Evolutionary conservation across 2,329 filamentous ascomycete species (phyloP), one percentile per base, ranked within the genome.

Genomic region (Coniella vitis): DNA sequence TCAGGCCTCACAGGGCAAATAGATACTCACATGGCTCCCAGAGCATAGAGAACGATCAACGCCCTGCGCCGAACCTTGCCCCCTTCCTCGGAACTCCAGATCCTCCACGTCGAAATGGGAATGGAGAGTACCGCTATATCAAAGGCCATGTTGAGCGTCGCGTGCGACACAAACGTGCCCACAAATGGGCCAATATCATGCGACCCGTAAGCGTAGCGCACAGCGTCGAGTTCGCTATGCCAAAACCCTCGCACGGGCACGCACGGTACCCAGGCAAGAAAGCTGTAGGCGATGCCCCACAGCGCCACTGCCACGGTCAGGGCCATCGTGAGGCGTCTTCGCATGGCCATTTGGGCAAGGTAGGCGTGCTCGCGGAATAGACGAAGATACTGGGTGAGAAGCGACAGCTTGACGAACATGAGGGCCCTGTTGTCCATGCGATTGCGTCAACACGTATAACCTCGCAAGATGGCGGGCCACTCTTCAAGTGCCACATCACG

Each of bases 311-410:
- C 31, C 12, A 29, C 45, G 20, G 59, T 55, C 9, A 57, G 47
- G 7, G 39, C 22, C 31, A 48, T 25, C 47, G 38, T 44, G 51
- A 53, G 13, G 44, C 55, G 3, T 17, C 52, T 42, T 1, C 55
- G 51, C 47, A 41, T 56, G 7, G 54, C 32, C 13, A 53, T 48
- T 10, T 48, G 47, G 10, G 42, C 20, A 2, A 47, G 19, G n/a
- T 51, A 38, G 12, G 51, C 50, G 13, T 52, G 55, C 16, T 45
- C 39, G 9, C 47, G 22, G 48, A 59, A 59, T 21, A 60, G 45
- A 34, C 57, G 57, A 7, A 60, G 55, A n/a, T 57, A 60, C 19
- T 60, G 57, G 37, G 57, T 56, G 22, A 60, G 56, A 7, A 60
- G 47, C 14, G 55, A 52, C 14, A 59, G 52, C 31, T 60, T 60